Base-by-base conservation (phyloP, 306 rosid species). In the Gillenia trifoliata region DNA sequence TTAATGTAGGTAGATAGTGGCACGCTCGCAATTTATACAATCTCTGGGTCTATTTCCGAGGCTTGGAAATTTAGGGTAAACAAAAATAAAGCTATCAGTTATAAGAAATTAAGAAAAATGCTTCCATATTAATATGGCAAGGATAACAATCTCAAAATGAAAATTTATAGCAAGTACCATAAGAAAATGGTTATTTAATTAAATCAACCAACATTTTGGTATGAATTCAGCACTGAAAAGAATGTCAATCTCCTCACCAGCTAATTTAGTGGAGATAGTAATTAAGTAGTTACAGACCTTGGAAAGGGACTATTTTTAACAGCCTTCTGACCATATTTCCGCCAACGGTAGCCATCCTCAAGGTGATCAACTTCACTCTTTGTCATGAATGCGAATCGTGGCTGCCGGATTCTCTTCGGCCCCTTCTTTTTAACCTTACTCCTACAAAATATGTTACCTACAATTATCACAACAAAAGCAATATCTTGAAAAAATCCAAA, bases 261-360 rank as follows among this genome's bases (percentile, higher is more conserved):
- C n/a, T 52, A 52, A 20, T 3, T 20, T 52, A 79, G 75, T 34
- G 19, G 33, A 36, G 52, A 47, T 47, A 0, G 52, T 47, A 47
- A 47, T 47, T 47, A 15, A 5, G 17, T 47, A 76, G 57, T 2
- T 70, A 75, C 80, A 38, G 64, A 93, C 98, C 98, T 87, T 62
- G 98, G 98, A 70, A 87, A 94, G 1, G 97, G 97, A 40, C 98
- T 94, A 77, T 94, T 88, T 84, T 94, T 94, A 26, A 94, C 98
- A 9, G 98, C 98, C 77, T 94, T 94, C 82, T 94, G 98, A 54
- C 98, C 98, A 86, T 94, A 94, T 82, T 94, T 94, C 71, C 98
- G 75, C 98, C 98, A 94, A 60, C 98, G 86, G 80, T 94, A 94
- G 71, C 98, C 98, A 80, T 94, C 98, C 78, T 94, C 98, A 59